These are phyloP conservation scores for Tuber magnatum DNA, from an alignment of 495 filamentous ascomycete species.

Conservation along the genomic window DNA sequence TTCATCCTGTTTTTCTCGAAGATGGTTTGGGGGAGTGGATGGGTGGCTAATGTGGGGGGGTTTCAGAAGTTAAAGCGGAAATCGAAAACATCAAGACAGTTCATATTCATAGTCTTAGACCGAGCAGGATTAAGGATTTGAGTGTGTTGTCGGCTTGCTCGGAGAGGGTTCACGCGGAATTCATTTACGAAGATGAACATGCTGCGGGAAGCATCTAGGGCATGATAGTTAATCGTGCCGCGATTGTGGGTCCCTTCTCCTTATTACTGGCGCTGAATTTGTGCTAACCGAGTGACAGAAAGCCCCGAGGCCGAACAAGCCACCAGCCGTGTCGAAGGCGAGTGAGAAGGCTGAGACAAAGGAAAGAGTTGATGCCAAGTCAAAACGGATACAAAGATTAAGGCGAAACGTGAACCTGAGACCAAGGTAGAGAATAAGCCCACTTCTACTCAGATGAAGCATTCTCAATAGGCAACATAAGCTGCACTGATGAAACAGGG, in stretches of 20 bases:
- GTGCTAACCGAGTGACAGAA: neutral
- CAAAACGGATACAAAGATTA: conserved; percentile 26
- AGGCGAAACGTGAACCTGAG: conserved; percentile 29
- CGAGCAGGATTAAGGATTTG: conserved; percentile 45
- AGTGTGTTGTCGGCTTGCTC: conserved; percentile 44
- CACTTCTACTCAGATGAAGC: conserved; percentile 3
- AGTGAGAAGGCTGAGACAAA: conserved; percentile 27
- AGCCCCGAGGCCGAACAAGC: neutral
- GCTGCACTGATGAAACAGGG: conserved; percentile 27
- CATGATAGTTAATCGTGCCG: neutral
- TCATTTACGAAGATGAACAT: conserved; percentile 4
- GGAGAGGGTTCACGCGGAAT: conserved; percentile 32
- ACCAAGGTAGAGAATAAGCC: conserved; percentile 39
- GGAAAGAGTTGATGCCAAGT: conserved; percentile 40
- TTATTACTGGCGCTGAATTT: neutral
- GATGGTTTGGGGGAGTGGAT: neutral
- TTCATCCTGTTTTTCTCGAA: no score
- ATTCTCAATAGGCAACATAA: neutral
- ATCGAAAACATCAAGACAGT: conserved; percentile 67
- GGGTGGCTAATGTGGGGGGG: neutral
- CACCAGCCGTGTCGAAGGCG: neutral
- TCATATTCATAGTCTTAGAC: conserved; percentile 79
- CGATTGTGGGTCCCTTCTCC: neutral
- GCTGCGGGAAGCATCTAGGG: neutral
- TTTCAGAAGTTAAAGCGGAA: conserved; percentile 52